Evolutionary conservation across 306 rosid species (phyloP).

Genomic region (Rosa persica): DNA sequence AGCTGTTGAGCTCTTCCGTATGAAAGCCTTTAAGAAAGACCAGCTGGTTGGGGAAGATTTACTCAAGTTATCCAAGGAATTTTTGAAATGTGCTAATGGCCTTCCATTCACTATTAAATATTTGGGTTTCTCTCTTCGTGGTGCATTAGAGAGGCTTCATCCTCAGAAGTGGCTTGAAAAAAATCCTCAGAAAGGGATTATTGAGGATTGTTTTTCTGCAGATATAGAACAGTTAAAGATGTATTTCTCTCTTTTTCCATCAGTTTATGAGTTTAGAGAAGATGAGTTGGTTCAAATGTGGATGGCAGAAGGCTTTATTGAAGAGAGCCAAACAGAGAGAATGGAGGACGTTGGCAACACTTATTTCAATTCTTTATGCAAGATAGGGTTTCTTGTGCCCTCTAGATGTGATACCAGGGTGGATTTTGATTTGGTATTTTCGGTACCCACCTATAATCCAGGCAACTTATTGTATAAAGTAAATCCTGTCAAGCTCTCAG

Average conservation of each 20-base stretch:
- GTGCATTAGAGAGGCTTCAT: slow-evolving; percentile 6
- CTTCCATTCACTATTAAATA: slow-evolving; percentile 16
- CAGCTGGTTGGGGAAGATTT: slow-evolving; percentile 3
- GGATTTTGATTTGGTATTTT: not conserved
- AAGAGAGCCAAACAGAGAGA: not conserved
- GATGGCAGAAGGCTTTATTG: slow-evolving; percentile 16
- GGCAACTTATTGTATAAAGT: not conserved
- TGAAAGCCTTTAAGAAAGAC: no score
- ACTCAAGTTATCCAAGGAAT: not conserved
- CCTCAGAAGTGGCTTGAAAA: no score
- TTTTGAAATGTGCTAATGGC: slow-evolving; percentile 11
- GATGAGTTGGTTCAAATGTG: slow-evolving; percentile 19
- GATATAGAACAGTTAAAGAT: not conserved
- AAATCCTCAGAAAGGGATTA: not conserved
- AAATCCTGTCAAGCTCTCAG: not conserved
- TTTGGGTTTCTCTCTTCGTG: not conserved
- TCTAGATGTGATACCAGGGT: not conserved
- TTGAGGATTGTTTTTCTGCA: no score
- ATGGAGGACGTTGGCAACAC: not conserved
- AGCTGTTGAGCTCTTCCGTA: no score
- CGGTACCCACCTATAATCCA: no score
- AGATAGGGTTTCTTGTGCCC: not conserved
- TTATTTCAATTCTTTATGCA: not conserved
- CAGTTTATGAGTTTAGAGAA: slow-evolving; percentile 7
- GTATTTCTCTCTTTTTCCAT: slow-evolving; percentile 20